These are phyloP conservation scores for Termitomyces eurrhizus DNA, from an alignment of 768 basidiomycete species.

Conservation along the genomic window DNA sequence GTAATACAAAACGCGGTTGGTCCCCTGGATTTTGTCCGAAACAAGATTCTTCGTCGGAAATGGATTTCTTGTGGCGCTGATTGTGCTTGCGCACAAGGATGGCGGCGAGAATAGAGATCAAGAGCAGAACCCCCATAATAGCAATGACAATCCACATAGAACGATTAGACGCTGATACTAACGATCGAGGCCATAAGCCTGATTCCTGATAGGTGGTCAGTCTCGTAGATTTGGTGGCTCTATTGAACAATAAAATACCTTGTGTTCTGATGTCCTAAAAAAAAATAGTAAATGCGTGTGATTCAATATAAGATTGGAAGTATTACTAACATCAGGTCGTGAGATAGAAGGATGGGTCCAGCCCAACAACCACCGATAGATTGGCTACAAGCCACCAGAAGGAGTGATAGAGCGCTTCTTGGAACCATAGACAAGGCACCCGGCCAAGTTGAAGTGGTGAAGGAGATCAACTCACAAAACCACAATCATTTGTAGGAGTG, in stretches of 20 bases:
- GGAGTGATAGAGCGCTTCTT: not conserved
- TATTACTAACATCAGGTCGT: conserved; percentile 1
- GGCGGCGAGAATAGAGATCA: conserved; percentile 1
- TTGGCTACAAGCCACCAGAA: conserved; percentile 12
- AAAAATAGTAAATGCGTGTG: not conserved
- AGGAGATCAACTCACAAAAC: conserved; percentile 14
- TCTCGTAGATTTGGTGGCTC: not conserved
- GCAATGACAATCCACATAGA: conserved; percentile 9
- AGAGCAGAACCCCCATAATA: conserved; percentile 6
- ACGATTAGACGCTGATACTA: not conserved
- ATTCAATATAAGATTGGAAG: too few relatives aligned
- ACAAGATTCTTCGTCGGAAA: conserved; percentile 10
- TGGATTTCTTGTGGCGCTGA: not conserved
- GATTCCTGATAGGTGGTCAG: not conserved
- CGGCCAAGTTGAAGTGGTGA: conserved; percentile 10
- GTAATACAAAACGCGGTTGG: conserved; percentile 2
- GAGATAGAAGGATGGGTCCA: conserved; percentile 8
- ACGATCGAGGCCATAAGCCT: conserved; percentile 5
- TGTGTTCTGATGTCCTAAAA: not conserved
- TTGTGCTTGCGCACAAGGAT: conserved; percentile 5
- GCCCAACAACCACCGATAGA: conserved; percentile 4
- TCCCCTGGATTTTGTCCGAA: conserved; percentile 9
- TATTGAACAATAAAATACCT: not conserved
- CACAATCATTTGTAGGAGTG: not conserved
- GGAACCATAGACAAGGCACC: conserved; percentile 10